Base-by-base conservation (phyloP, 164 flowering plant genomes). In the Piper longum region DNA sequence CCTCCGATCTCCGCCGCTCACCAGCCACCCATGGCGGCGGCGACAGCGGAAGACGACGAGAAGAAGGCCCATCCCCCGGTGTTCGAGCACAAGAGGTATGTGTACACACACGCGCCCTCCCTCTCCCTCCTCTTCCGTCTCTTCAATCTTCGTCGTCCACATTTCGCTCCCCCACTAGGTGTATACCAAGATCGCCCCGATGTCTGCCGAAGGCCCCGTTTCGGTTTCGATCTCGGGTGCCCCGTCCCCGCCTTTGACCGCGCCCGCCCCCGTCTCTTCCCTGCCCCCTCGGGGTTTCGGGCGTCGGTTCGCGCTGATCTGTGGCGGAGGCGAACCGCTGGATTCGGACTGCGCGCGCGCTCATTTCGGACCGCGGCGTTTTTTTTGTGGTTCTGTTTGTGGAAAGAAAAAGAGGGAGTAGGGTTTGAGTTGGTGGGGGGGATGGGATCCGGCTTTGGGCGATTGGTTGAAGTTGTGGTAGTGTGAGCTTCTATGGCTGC, bases 401-500 rank as follows among this genome's bases (percentile, higher is more conserved):
- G 1, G 9, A 48, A 14, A 14, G 52, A 9, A 9, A 9, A 9
- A 48, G 14, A 14, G 14, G 52, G 14, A 12, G 6, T 14, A 5
- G 52, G 52, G 52, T 9, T 48, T 48, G 52, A 14, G 14, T 5
- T 3, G 14, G 52, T 9, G 0, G 52, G 3, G 12, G 52, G 14
- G 14, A 48, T 48, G 52, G 52, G 52, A 5, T 48, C 52, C 3
- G 52, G 14, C 1, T 5, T 48, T 48, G 12, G 52, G 52, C 9
- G 14, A 9, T 48, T 12, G 9, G 52, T 8, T 12, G 11, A 48
- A 48, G 9, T 48, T 48, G 0, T 48, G 52, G 11, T 48, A 48
- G 3, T 0, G 52, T 48, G 52, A 75, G 61, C 71, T 56, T 67
- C 69, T 55, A 78, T 83, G 70, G 78, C 73, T 65, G 84, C 66